Percentiles rank a stretch among this genome's conserved stretches.
These are phyloP conservation scores for Chrysoporthe austroafricana DNA, from an alignment of 2,329 filamentous ascomycete genomes.

Conservation along the genomic window DNA sequence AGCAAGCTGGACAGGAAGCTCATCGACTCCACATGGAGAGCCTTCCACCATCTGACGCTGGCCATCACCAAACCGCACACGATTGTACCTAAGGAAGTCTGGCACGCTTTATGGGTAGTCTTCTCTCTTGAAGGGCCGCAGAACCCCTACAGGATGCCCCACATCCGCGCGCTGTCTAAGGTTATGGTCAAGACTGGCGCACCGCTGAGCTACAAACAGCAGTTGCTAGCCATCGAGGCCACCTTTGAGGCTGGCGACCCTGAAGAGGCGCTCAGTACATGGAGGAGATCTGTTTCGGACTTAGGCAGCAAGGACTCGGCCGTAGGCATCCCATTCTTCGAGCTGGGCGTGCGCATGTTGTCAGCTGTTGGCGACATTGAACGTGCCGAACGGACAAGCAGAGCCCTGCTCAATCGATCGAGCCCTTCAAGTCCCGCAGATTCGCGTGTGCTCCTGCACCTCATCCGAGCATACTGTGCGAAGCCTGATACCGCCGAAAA, in stretches of 20 bases:
- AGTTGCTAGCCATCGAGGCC: constrained; percentile 70
- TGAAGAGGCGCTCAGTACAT: constrained; percentile 63
- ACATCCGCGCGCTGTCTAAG: constrained; percentile 64
- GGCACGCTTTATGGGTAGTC: constrained; percentile 69
- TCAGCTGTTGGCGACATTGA: constrained; percentile 61
- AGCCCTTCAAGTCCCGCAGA: constrained; percentile 47
- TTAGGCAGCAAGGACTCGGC: constrained; percentile 41
- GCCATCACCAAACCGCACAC: constrained; percentile 51
- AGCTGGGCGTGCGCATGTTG: constrained; percentile 69
- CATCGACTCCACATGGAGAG: constrained; percentile 48
- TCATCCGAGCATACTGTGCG: constrained; percentile 70
- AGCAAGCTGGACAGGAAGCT: constrained; percentile 37
- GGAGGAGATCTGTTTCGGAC: constrained; percentile 60
- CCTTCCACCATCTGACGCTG: constrained; percentile 52
- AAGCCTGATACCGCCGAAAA: constrained; percentile 52
- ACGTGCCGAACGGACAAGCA: constrained; percentile 60
- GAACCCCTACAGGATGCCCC: constrained; percentile 61
- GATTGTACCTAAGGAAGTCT: constrained; percentile 62
- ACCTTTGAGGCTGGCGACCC: constrained; percentile 66
- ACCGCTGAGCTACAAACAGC: constrained; percentile 58
- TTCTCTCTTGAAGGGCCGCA: constrained; percentile 56
- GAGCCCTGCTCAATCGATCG: constrained; percentile 51
- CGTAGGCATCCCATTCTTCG: constrained; percentile 52
- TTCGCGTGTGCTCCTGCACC: constrained; percentile 63
- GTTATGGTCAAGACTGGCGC: constrained; percentile 67